Evolutionary conservation across 129 eudicot species (phyloP), one percentile per base, ranked within the genome.

Genomic region (Flaveria robusta): DNA sequence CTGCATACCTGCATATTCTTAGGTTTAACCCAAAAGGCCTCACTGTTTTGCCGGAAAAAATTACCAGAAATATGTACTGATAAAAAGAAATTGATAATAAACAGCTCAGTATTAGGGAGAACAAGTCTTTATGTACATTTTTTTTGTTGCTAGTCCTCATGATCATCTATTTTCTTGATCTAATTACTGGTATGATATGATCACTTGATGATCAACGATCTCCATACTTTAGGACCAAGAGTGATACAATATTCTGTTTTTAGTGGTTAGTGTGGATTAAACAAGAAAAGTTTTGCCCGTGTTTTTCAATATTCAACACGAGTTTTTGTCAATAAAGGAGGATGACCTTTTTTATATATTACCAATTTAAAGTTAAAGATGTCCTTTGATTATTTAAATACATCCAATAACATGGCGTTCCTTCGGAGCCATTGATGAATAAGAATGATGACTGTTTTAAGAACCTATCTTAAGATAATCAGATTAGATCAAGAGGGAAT

Each of bases 281-380:
- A 80, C 52, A 80, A 74, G 42, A 6, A 54, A 66, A 80, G 74
- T 54, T 75, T 46, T 55, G 15, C 42, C 55, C 42, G n/a, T 74
- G 70, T 60, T 54, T 72, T 72, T 78, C 26, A 19, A 79, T 72
- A 65, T 41, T 72, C 68, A 65, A 65, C 69, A 79, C 20, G 81
- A 68, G 47, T 13, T 69, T 80, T 26, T 55, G 64, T 80, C 70
- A 74, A 80, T 55, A 80, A 80, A 78, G 66, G 83, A 55, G 70
- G 62, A 68, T 26, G 58, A 52, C 54, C 76, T 59, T 80, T 80
- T 66, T 56, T 55, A 51, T 66, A 80, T 74, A 55, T 58, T 66
- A 52, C 39, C 75, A 22, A 13, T 55, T 66, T 68, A 74, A 74
- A 68, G 65, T 27, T 80, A 65, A 42, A 26, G 68, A 18, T 55